Percentiles rank a stretch among this genome's conserved stretches.
These are phyloP conservation scores for Citrus reticulata DNA, from an alignment of 345 rosid species.

Conservation along the genomic window DNA sequence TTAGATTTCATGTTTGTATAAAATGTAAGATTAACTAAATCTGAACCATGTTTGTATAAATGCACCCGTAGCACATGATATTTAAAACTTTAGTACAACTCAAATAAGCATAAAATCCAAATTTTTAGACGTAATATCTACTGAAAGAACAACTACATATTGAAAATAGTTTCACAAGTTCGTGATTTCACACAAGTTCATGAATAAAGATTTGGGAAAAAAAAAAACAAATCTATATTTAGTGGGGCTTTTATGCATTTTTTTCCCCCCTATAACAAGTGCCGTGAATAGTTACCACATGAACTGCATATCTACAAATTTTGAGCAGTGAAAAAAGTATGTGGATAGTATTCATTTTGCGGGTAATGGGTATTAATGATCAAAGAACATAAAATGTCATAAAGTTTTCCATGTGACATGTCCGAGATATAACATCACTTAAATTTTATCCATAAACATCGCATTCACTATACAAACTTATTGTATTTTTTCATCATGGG, in stretches of 20 bases:
- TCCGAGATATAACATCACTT: not conserved
- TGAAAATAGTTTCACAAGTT: too few species aligned
- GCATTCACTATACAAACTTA: not conserved
- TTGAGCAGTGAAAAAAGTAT: not conserved
- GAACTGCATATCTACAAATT: not conserved
- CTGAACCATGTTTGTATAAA: too few species aligned
- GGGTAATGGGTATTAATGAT: not conserved
- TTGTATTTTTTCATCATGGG: not conserved
- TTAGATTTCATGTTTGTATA: too few species aligned
- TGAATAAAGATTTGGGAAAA: too few species aligned
- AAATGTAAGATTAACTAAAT: too few species aligned
- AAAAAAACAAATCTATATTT: too few species aligned
- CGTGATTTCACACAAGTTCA: too few species aligned
- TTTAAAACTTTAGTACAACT: too few species aligned
- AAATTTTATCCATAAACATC: not conserved
- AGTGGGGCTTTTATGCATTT: not conserved
- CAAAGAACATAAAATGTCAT: not conserved
- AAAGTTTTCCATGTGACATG: slow-evolving; percentile 11
- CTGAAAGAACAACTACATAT: too few species aligned
- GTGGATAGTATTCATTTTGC: not conserved
- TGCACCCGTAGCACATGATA: too few species aligned
- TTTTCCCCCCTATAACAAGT: not conserved
- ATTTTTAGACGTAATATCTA: too few species aligned
- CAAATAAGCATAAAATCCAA: too few species aligned
- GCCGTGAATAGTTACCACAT: not conserved